Evolutionary conservation across 208 protist genomes (phyloP).

Genomic region (Leishmania turanica): DNA sequence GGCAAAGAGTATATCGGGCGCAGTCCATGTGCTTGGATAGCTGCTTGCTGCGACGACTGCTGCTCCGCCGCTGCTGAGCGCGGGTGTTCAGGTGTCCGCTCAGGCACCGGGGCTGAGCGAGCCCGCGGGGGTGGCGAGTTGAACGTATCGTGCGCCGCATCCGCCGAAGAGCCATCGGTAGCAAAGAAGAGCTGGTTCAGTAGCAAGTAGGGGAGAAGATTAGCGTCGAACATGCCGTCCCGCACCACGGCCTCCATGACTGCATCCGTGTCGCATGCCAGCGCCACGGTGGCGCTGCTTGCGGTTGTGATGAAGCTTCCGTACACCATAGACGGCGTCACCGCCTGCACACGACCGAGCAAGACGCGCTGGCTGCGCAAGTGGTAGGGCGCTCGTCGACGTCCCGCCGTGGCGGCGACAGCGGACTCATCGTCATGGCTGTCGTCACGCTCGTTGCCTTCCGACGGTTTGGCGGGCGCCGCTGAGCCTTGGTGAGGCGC

Average conservation of each 20-base stretch:
- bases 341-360: conserved; percentile 34
- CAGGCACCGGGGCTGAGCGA: conserved; percentile 1
- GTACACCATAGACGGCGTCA: conserved; percentile 30
- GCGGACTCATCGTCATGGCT: conserved; percentile 1
- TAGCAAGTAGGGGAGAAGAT: conserved; percentile 29
- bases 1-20: neutral
- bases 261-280: neutral
- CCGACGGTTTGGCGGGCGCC: neutral
- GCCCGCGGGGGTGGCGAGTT: neutral
- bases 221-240: neutral
- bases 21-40: neutral
- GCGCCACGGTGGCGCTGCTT: neutral
- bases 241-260: neutral
- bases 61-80: neutral
- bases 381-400: conserved; percentile 10
- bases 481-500: neutral
- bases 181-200: conserved; percentile 28
- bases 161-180: neutral
- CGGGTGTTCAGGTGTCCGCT: neutral
- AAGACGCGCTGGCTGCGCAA: conserved; percentile 29
- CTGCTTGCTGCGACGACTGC: neutral
- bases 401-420: neutral
- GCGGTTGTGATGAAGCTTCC: neutral
- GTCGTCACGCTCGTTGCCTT: neutral
- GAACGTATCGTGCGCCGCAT: neutral